phyloP scores from a whole-genome alignment of 140 eudicot genomes.

The Cichorium intybus region DNA sequence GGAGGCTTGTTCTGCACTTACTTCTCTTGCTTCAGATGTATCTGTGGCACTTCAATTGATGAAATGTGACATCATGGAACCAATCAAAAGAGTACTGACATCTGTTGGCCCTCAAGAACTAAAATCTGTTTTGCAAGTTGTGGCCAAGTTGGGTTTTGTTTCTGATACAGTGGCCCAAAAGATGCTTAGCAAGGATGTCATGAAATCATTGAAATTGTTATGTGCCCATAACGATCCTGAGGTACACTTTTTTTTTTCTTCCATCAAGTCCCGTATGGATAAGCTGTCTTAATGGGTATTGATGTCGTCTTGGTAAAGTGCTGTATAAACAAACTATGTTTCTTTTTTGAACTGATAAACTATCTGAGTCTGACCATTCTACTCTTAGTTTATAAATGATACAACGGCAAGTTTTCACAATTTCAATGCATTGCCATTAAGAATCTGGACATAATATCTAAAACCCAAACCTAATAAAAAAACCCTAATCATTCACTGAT shows the following conservation, averaged over 20 bases:
- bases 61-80: slow-evolving; percentile 97
- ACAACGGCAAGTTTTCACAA: not conserved
- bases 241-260: slow-evolving; percentile 34
- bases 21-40: slow-evolving; percentile 91
- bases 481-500: no score
- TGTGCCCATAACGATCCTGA: slow-evolving; percentile 88
- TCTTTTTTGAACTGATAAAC: no score
- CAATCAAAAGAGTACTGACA: slow-evolving; percentile 72
- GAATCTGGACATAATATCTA: no score
- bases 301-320: not conserved
- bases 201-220: slow-evolving; percentile 76
- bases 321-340: no score
- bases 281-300: no score
- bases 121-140: slow-evolving; percentile 86
- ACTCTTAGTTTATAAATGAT: not conserved
- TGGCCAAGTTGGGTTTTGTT: slow-evolving; percentile 74
- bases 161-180: slow-evolving; percentile 91
- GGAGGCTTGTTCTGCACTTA: slow-evolving; percentile 96
- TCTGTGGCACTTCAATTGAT: slow-evolving; percentile 85
- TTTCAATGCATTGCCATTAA: no score
- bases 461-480: no score
- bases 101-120: slow-evolving; percentile 66
- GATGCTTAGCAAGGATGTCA: slow-evolving; percentile 77
- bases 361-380: not conserved
- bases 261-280: not conserved